Conservation (phyloP, 371 early-diverging fungal species). For the Mucor sp. region DNA sequence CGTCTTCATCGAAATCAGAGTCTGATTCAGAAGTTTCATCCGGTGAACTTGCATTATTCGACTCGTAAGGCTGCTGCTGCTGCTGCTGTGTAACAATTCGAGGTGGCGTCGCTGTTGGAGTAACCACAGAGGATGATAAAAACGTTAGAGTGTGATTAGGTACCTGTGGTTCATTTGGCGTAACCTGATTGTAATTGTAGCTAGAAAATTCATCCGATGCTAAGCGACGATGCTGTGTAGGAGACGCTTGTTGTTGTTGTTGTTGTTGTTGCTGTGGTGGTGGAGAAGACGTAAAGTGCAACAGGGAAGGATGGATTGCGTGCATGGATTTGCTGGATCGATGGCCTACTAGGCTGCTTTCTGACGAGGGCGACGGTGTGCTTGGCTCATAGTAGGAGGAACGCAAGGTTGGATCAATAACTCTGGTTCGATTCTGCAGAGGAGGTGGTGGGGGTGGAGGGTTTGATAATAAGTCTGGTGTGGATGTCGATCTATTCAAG, state of each 20-base stretch:
- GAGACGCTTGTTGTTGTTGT: background rate
- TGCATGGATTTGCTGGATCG: background rate
- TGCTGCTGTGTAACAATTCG: constrained; percentile 5
- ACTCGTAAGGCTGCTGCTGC: background rate
- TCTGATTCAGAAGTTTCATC: constrained; percentile 6
- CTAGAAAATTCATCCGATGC: constrained; percentile 20
- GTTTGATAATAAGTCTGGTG: constrained; percentile 21
- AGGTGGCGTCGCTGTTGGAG: constrained; percentile 6
- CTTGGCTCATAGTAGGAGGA: constrained; percentile 16
- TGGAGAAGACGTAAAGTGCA: background rate
- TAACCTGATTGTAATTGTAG: background rate
- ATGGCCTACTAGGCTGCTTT: background rate
- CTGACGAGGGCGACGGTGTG: background rate
- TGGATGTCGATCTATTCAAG: constrained; percentile 28
- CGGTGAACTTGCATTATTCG: background rate
- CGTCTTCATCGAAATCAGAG: constrained; percentile 18
- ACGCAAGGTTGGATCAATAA: constrained; percentile 14
- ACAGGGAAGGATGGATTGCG: constrained; percentile 3
- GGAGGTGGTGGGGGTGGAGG: background rate
- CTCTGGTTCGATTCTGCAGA: constrained; percentile 2
- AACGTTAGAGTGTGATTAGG: constrained; percentile 24
- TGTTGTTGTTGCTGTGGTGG: background rate
- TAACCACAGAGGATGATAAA: constrained; percentile 7
- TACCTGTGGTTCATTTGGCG: constrained; percentile 10
- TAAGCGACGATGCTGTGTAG: constrained; percentile 9